These are phyloP conservation scores for Pseudodiploospora longispora DNA, from an alignment of 2,329 filamentous ascomycete species.

Conservation along the genomic window DNA sequence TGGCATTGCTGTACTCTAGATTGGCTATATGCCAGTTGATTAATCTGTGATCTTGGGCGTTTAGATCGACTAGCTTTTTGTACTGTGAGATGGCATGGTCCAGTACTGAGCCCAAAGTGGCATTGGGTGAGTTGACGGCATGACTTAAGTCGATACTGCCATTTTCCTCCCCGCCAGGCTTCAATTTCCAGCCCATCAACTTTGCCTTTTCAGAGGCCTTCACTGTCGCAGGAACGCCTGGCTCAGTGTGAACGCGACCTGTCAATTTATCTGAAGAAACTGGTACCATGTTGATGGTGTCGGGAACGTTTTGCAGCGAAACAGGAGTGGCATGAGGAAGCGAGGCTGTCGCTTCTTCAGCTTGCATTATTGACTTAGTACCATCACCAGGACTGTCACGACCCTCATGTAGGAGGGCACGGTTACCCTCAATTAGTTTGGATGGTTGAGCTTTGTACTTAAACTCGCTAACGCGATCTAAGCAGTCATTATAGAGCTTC, in stretches of 20 bases:
- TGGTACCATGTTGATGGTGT: constrained; percentile 49
- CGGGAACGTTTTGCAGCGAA: constrained; percentile 44
- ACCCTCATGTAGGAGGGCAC: constrained; percentile 71
- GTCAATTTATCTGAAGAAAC: constrained; percentile 62
- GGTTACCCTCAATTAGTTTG: constrained; percentile 73
- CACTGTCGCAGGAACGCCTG: constrained; percentile 58
- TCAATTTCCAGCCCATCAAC: constrained; percentile 75
- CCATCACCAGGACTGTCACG: constrained; percentile 68
- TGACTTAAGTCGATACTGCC: constrained; percentile 64
- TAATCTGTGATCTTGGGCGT: constrained; percentile 77
- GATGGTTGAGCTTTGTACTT: constrained; percentile 67
- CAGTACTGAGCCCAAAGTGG: constrained; percentile 83
- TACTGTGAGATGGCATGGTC: constrained; percentile 89
- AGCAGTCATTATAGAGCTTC: constrained; percentile 86
- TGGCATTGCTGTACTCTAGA: constrained; percentile 93
- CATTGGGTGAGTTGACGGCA: constrained; percentile 53
- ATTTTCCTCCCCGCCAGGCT: constrained; percentile 51
- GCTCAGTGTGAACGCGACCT: constrained; percentile 63
- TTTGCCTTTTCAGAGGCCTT: constrained; percentile 71
- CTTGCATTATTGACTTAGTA: constrained; percentile 58
- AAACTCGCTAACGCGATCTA: constrained; percentile 85
- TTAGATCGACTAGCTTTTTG: constrained; percentile 71
- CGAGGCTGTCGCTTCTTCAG: constrained; percentile 61
- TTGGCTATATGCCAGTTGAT: constrained; percentile 99
- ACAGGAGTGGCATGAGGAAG: constrained; percentile 48